phyloP scores from a whole-genome alignment of 257 asterid species.

The Plantago major region DNA sequence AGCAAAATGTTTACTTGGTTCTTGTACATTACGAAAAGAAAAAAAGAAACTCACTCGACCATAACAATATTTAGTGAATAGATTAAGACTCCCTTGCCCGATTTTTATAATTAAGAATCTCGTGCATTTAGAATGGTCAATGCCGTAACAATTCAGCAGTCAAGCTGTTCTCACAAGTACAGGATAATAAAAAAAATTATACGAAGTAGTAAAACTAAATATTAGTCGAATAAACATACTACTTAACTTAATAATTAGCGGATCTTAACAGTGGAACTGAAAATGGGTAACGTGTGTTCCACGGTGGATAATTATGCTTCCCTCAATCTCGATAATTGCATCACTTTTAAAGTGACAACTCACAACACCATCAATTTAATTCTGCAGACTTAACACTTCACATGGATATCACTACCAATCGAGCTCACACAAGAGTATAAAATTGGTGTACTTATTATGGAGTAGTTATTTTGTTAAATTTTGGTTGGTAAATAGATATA shows the following conservation, averaged over 20 bases:
- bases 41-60: background rate
- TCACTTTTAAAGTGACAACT: constrained; percentile 27
- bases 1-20: too few species aligned
- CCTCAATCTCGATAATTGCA: constrained; percentile 23
- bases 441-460: background rate
- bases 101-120: constrained; percentile 8
- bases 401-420: constrained; percentile 20
- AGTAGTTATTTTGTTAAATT: background rate
- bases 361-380: constrained; percentile 14
- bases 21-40: background rate
- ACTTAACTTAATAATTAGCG: background rate
- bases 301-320: constrained; percentile 35
- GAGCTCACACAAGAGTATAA: background rate
- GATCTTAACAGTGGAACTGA: constrained; percentile 21
- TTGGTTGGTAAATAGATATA: background rate
- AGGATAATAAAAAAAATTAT: background rate
- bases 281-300: constrained; percentile 47
- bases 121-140: constrained; percentile 25
- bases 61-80: background rate
- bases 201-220: background rate
- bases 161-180: constrained; percentile 14
- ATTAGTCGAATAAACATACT: background rate
- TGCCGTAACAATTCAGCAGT: constrained; percentile 42
- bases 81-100: background rate
- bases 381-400: constrained; percentile 17